Base-by-base conservation (phyloP, 2,329 filamentous ascomycete genomes). In the Pseudogymnoascus sp. region DNA sequence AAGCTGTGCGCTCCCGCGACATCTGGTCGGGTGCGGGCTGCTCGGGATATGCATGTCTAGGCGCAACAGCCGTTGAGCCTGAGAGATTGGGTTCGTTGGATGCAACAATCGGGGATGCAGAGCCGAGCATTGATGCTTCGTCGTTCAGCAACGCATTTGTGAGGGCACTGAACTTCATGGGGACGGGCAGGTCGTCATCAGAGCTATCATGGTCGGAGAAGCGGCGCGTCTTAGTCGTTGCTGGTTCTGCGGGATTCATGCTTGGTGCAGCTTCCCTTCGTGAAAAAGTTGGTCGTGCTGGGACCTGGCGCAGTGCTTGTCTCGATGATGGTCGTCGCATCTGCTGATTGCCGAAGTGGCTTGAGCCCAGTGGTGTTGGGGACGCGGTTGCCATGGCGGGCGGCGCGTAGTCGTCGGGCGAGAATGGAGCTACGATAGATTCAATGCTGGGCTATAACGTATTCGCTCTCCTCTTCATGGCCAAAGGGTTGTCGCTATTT, bases 111-210 rank as follows among this genome's bases (percentile, higher is more conserved):
- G 68, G 59, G 33, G 69, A 63, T 9, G 67, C 66, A 15, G 65
- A 66, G 60, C 66, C 70, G 58, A 63, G 67, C 33, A 69, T 67
- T 64, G 70, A 70, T 66, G 66, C 75, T 59, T 83, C 82, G 45
- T 87, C 84, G 62, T 85, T 84, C 25, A 97, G 80, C 13, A 97
- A 80, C 18, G 91, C 92, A 72, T 94, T 93, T 58, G 93, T 96
- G 67, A 94, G 84, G 69, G 92, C 92, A 73, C 92, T 97, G 72
- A 97, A 88, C 77, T 94, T 95, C 84, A 94, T 91, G 1, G 92
- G 92, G 68, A 90, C 88, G 13, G 89, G 89, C 29, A 95, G 90
- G 75, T 97, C 93, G 70, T 97, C 93, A 75, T 97, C 93, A 25
- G 92, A 96, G 78, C 90, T 96, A 72, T 96, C 92, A 69, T 90